These are phyloP conservation scores for Pouteria campechiana DNA, from an alignment of 179 eudicot species.

Conservation along the genomic window DNA sequence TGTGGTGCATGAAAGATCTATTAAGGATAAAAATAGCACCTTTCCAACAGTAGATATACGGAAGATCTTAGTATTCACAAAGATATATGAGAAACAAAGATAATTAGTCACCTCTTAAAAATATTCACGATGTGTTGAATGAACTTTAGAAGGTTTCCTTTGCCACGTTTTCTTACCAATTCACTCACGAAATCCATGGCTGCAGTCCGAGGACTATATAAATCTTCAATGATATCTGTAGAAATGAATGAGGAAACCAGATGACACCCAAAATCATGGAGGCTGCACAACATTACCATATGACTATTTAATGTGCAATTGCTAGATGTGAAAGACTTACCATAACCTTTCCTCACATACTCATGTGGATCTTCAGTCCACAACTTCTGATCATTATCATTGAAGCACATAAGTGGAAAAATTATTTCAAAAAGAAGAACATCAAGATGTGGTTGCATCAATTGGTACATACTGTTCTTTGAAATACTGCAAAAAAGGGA, in stretches of 20 bases:
- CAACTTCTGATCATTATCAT: conserved; percentile 83
- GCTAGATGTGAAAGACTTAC: conserved; percentile 29
- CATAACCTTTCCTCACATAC: conserved; percentile 98
- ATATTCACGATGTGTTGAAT: conserved; percentile 79
- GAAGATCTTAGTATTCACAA: not conserved
- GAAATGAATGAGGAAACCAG: not conserved
- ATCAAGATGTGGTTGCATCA: conserved; percentile 82
- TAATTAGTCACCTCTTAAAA: conserved; percentile 56
- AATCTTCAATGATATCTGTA: conserved; percentile 95
- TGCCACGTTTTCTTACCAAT: conserved; percentile 91
- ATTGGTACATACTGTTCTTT: conserved; percentile 72
- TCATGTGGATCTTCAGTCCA: conserved; percentile 99
- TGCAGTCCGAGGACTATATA: conserved; percentile 97
- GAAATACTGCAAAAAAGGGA: conserved; percentile 52
- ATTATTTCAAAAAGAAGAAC: conserved; percentile 88
- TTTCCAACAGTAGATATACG: not conserved
- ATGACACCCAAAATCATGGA: conserved; percentile 1
- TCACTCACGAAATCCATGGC: conserved; percentile 99
- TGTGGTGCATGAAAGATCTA: conserved; percentile 13
- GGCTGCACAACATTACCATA: not conserved
- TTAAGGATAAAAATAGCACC: not conserved
- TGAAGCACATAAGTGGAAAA: conserved; percentile 98
- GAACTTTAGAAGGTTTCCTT: conserved; percentile 91
- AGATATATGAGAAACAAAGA: not conserved
- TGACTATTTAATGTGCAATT: not conserved